Base-by-base conservation (phyloP, 2,329 filamentous ascomycete species). In the Trichophyton simii region DNA sequence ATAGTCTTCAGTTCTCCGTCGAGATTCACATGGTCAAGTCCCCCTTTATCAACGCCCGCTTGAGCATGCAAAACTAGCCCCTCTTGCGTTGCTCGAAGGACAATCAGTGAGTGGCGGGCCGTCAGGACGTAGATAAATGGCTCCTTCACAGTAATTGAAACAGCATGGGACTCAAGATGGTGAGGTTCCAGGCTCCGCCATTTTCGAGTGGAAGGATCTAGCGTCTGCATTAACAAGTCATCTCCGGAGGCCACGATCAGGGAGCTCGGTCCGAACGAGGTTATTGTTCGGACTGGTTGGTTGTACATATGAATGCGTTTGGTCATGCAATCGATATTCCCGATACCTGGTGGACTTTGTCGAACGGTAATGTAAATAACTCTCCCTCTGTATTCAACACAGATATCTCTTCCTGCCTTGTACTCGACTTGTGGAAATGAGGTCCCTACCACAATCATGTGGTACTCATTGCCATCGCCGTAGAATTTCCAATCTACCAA, bases 61-160 rank as follows among this genome's bases (percentile, higher is more conserved):
- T 73, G 71, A 4, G 65, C 73, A 63, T 72, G 68, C 3, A 74
- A 65, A 22, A 63, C 58, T 20, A 78, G 65, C 13, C 69, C 70
- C 13, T 70, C 68, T n/a, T 72, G 57, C 62, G 67, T 64, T 7
- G 80, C 68, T 62, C 76, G 70, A 42, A 80, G 76, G 22, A 78
- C 74, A 34, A 80, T 70, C 9, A 83, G 73, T 0, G 82, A 84
- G 64, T 85, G 79, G 44, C 73, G 71, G 1, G 76, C 70, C 0
- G 82, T 85, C 0, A 82, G 80, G 55, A 84, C 73, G 63, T 82
- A 79, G 31, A 86, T 75, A 25, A 77, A 75, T 0, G 74, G 71
- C 1, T 72, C 71, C 7, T 73, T 70, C 13, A 78, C 74, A 0
- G 79, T 79, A 48, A 85, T 73, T 6, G 79, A 75, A 5, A 80